Conservation (phyloP, 768 basidiomycete species). For the Suillus sp. region DNA sequence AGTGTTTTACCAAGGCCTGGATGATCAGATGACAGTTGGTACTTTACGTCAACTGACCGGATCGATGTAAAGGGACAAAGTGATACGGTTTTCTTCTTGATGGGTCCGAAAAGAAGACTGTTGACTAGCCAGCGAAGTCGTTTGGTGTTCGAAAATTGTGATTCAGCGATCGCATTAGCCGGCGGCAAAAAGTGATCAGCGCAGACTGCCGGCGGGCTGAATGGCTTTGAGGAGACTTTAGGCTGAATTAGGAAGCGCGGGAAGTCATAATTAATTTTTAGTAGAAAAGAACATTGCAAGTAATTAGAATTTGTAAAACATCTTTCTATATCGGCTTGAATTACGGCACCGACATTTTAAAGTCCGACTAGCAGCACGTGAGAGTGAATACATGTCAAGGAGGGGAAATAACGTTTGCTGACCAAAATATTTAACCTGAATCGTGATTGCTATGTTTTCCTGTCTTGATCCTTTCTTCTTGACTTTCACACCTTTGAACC, state of each 20-base stretch:
- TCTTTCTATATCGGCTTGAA: background rate
- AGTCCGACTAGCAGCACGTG: slow-evolving; percentile 3
- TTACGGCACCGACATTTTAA: slow-evolving; percentile 3
- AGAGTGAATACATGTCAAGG: background rate
- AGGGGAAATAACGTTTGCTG: slow-evolving; percentile 8
- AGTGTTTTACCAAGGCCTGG: background rate
- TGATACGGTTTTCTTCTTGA: background rate
- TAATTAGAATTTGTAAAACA: background rate
- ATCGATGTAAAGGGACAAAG: background rate
- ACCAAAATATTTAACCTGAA: slow-evolving; percentile 9
- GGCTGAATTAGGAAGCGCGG: background rate
- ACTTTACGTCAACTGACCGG: background rate
- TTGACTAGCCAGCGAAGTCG: background rate
- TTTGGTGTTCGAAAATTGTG: slow-evolving; percentile 1
- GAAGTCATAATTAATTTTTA: slow-evolving; percentile 1
- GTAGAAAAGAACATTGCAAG: background rate
- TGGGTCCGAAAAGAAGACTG: background rate
- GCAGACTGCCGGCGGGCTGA: background rate
- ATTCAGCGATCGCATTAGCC: background rate
- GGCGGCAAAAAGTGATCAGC: slow-evolving; percentile 8
- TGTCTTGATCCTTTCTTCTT: background rate
- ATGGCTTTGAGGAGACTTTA: background rate
- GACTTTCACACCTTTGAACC: slow-evolving; percentile 7
- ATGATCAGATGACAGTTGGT: background rate
- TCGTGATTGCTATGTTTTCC: slow-evolving; percentile 1